Conservation (phyloP, 2,329 filamentous ascomycete species). For the Fusarium sarcochroum region DNA sequence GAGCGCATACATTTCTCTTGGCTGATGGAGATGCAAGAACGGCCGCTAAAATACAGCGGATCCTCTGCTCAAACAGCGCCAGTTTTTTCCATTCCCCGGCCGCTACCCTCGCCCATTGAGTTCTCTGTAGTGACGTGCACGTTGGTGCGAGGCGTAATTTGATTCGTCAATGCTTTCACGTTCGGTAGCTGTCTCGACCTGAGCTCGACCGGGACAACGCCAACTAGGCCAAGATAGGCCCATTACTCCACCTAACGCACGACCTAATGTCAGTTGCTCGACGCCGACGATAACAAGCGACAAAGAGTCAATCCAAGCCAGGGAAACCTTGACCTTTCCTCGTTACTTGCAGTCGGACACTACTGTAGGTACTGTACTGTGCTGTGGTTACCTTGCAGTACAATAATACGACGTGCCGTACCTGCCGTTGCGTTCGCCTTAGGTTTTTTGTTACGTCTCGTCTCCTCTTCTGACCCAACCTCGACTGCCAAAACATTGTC, state of each 20-base stretch:
- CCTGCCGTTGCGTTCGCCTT: slow-evolving; percentile 23
- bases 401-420: slow-evolving; percentile 17
- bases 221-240: slow-evolving; percentile 22
- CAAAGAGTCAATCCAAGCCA: slow-evolving; percentile 25
- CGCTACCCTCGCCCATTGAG: slow-evolving; percentile 19
- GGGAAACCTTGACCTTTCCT: slow-evolving; percentile 22
- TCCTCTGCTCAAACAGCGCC: slow-evolving; percentile 6
- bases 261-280: slow-evolving; percentile 24
- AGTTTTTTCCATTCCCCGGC: slow-evolving; percentile 14
- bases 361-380: too few species aligned
- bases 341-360: slow-evolving; percentile 7
- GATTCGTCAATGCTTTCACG: slow-evolving; percentile 37
- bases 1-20: background rate
- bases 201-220: slow-evolving; percentile 25
- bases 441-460: slow-evolving; percentile 21
- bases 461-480: slow-evolving; percentile 26
- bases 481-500: slow-evolving; percentile 27
- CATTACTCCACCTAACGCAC: slow-evolving; percentile 30
- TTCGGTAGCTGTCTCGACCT: slow-evolving; percentile 33
- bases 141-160: slow-evolving; percentile 21
- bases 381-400: slow-evolving; percentile 5
- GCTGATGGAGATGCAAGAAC: slow-evolving; percentile 14
- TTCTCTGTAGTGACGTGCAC: slow-evolving; percentile 39
- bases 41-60: slow-evolving; percentile 36
- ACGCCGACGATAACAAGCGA: slow-evolving; percentile 29